Evolutionary conservation across 306 rosid species (phyloP), one percentile per base, ranked within the genome.

Genomic region (Fragaria vesca): DNA sequence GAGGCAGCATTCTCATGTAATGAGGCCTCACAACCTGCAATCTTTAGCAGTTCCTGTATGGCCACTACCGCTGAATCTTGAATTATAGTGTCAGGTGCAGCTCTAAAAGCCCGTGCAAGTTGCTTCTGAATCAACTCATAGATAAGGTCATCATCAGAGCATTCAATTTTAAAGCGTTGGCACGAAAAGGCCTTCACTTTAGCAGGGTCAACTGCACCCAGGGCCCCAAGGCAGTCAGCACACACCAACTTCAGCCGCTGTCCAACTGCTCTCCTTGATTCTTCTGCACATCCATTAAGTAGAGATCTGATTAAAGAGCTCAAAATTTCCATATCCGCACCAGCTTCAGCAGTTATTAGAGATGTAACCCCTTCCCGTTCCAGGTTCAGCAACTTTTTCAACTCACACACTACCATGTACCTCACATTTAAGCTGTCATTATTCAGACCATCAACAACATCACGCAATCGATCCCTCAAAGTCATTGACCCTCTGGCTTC

Each of bases 31-130:
- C 97, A 95, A 74, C 98, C 98, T 66, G 97, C 97, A 85, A 95
- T 88, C 87, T 92, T 95, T 69, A 95, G 92, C 83, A 95, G 86
- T 89, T 95, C 98, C 79, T 91, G 98, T 87, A 95, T 95, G 77
- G 98, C 97, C 84, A 95, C 86, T 82, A 97, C 97, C 74, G 97
- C 98, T 70, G 98, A 95, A 79, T 92, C 98, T 91, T 95, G 98
- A 83, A 92, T 85, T 60, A 91, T 79, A 71, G 98, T 95, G 84
- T 95, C 96, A 45, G 97, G 92, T 75, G 98, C 97, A 69, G 98
- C 92, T 84, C 98, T 89, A 81, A 92, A 95, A 74, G 97, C 97
- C 83, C 97, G 91, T 48, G 93, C 97, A 60, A 93, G 90, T 81
- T 95, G 98, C 81, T 91, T 95, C 86, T 95, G 97, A 76, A 92